Base-by-base conservation (phyloP, 1,284 basidiomycete genomes). In the Rhodofomes roseus region DNA sequence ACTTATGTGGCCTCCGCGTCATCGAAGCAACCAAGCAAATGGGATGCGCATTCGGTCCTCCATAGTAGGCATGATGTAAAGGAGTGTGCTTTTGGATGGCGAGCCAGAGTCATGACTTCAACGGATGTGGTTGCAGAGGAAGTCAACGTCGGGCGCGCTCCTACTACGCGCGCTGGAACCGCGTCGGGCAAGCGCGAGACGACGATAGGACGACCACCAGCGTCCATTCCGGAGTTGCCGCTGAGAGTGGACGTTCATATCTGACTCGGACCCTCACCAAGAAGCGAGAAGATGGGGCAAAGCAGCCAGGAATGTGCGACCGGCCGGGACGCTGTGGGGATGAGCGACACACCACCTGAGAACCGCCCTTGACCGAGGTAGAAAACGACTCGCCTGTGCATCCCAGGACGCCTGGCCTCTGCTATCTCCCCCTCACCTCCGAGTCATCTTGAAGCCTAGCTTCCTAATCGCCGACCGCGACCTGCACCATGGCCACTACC, bases 401-500 rank as follows among this genome's bases (percentile, higher is more conserved):
- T 36, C 34, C 22, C 50, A 52, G 46, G 46, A 12, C 2, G 25
- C 46, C 22, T 25, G 50, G 18, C 27, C 31, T 18, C 29, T 52
- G 4, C 11, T 34, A 34, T 52, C 29, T 8, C 34, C 31, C 31
- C 31, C 27, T 52, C 29, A 22, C 50, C 16, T n/a, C 50, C 23
- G 44, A 6, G 22, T 18, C 12, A 31, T 20, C 39, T n/a, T n/a
- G n/a, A n/a, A n/a, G n/a, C n/a, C n/a, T n/a, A n/a, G 31, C 31
- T 5, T 11, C 31, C 27, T 39, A 3, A 29, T 29, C 53, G n/a
- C 22, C 7, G 54, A 36, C 46, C 37, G 22, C 37, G 23, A 23
- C 50, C 54, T 43, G 40, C 5, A 58, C 37, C 29, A 61, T 89
- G 82, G 80, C 85, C 63, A 85, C 86, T 46, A 61, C 65, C 40